A percentile compares a stretch with the other conserved stretches of the same genome.
Evolutionary conservation across 2,329 filamentous ascomycete species (phyloP).

Genomic region (Tolypocladium guangdongense): DNA sequence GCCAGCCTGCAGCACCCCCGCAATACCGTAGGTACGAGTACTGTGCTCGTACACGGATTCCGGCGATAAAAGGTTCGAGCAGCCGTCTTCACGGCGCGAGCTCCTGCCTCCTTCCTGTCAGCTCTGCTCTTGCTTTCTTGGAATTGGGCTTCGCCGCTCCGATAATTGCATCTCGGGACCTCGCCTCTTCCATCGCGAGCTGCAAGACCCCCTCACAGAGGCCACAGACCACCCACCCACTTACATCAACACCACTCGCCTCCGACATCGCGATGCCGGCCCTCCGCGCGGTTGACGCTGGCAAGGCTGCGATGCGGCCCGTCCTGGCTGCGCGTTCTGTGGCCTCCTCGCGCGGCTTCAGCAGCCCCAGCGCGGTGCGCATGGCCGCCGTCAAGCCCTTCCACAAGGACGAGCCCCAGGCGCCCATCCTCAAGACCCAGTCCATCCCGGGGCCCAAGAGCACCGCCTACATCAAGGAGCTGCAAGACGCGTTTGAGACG

Average conservation of each 20-base stretch:
- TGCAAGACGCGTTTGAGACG: constrained; percentile 75
- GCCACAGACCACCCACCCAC: background rate
- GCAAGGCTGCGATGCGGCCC: constrained; percentile 1
- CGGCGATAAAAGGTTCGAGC: background rate
- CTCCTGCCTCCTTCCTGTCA: background rate
- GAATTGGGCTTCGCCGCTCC: background rate
- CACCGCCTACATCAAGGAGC: constrained; percentile 55
- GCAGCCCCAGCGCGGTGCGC: constrained; percentile 7
- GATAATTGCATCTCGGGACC: background rate
- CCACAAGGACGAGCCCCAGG: constrained; percentile 38
- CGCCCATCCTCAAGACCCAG: constrained; percentile 41
- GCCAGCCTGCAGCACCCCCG: background rate
- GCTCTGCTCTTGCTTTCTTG: background rate
- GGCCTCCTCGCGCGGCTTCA: constrained; percentile 4
- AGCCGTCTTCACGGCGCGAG: background rate
- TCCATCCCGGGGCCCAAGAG: constrained; percentile 66
- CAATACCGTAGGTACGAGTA: background rate
- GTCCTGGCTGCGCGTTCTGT: background rate
- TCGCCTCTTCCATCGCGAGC: background rate
- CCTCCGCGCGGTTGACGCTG: constrained; percentile 6
- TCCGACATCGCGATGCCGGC: constrained; percentile 4
- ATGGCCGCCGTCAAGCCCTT: constrained; percentile 27
- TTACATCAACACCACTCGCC: background rate
- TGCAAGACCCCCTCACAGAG: background rate
- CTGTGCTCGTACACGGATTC: background rate